Conservation (phyloP, 768 basidiomycete genomes). For the Tricholoma hemisulphureum region DNA sequence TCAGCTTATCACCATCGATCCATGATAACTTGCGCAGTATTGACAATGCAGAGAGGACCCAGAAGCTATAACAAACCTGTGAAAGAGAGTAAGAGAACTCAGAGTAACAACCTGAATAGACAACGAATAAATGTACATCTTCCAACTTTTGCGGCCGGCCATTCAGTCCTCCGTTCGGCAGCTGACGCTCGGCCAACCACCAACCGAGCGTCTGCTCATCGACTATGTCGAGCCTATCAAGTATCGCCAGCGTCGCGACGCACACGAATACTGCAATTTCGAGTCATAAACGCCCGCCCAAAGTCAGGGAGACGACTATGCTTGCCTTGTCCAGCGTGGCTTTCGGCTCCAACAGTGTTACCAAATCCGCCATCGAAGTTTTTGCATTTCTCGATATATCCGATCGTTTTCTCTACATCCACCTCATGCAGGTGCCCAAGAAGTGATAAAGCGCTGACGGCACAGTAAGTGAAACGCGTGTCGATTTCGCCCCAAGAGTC, state of each 20-base stretch:
- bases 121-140: constrained; percentile 61
- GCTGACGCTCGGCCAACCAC: constrained; percentile 94
- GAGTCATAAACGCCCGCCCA: no score
- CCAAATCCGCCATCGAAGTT: constrained; percentile 99
- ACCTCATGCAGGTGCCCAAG: constrained; percentile 72
- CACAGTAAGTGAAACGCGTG: constrained; percentile 88
- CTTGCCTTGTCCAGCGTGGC: constrained; percentile 86
- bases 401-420: constrained; percentile 63
- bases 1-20: constrained; percentile 83
- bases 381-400: constrained; percentile 71
- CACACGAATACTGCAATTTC: constrained; percentile 77
- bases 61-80: constrained; percentile 96
- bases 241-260: constrained; percentile 80
- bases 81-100: constrained; percentile 33
- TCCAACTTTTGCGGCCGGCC: constrained; percentile 97
- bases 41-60: constrained; percentile 87
- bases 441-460: constrained; percentile 78
- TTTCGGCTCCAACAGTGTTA: constrained; percentile 79
- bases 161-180: constrained; percentile 91
- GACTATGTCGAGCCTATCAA: constrained; percentile 77
- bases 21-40: constrained; percentile 81
- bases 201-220: constrained; percentile 80
- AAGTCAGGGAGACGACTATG: no score
- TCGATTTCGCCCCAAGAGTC: constrained; percentile 91
- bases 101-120: not conserved